These are phyloP conservation scores for Skeletonema marinoi DNA, from an alignment of 108 stramenopile genomes.

Conservation along the genomic window DNA sequence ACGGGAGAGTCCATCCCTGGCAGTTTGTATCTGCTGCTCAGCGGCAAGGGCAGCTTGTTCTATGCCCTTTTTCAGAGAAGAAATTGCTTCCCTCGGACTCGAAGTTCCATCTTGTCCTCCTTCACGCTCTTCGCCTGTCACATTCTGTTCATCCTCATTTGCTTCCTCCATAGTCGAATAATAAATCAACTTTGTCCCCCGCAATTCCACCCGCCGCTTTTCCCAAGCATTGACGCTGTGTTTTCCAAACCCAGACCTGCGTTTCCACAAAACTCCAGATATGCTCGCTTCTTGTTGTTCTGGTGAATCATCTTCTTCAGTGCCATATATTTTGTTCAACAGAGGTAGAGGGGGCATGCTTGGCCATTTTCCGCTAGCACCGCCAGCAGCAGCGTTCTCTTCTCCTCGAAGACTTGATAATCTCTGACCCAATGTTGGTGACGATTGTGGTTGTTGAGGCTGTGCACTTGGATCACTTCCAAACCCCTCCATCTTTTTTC, in stretches of 20 bases:
- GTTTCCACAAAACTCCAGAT: conserved; percentile 47
- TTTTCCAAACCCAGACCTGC: conserved; percentile 41
- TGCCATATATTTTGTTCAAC: background rate
- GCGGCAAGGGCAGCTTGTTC: conserved; percentile 40
- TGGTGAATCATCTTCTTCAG: background rate
- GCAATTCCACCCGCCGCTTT: conserved; percentile 27
- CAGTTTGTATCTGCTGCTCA: conserved; percentile 33
- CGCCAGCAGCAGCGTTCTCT: background rate
- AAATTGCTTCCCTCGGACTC: background rate
- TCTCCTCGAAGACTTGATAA: background rate
- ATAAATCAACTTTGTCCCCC: conserved; percentile 42
- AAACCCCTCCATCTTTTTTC: conserved; percentile 47
- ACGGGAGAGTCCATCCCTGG: conserved; percentile 23
- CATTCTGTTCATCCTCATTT: conserved; percentile 28
- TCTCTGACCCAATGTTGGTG: background rate
- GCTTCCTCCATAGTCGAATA: conserved; percentile 17
- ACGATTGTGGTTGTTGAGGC: background rate
- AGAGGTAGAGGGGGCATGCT: background rate
- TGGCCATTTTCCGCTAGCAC: background rate
- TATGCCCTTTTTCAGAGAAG: conserved; percentile 12
- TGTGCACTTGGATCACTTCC: conserved; percentile 22
- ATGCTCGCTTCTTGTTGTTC: conserved; percentile 17
- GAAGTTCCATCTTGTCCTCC: background rate
- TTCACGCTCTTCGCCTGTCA: background rate
- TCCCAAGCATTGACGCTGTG: conserved; percentile 43